phyloP scores from a whole-genome alignment of 768 basidiomycete species.

The Boletus sp. region DNA sequence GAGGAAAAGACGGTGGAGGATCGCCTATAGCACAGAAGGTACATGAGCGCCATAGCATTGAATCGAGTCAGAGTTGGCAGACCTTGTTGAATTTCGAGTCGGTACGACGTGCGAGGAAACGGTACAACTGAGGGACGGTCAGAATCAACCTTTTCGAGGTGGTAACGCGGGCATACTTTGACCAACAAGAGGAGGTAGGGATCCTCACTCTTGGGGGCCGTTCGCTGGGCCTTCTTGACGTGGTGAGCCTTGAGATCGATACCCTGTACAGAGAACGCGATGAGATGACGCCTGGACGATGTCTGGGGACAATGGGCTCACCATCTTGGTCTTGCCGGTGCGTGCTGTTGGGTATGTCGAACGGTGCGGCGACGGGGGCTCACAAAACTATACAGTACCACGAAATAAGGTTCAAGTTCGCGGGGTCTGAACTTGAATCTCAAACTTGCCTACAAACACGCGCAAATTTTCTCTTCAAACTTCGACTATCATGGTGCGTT shows the following conservation, averaged over 20 bases:
- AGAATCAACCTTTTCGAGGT: slow-evolving; percentile 7
- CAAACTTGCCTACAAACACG: slow-evolving; percentile 39
- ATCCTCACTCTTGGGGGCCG: slow-evolving; percentile 98
- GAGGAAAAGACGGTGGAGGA: slow-evolving; percentile 96
- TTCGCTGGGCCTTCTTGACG: slow-evolving; percentile 96
- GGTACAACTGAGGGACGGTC: slow-evolving; percentile 72
- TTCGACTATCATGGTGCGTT: slow-evolving; percentile 69
- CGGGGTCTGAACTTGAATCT: slow-evolving; percentile 30
- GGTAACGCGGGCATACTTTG: slow-evolving; percentile 59
- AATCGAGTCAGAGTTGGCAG: slow-evolving; percentile 7
- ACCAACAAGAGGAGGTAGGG: slow-evolving; percentile 97
- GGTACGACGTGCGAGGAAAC: slow-evolving; percentile 97
- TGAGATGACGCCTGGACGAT: slow-evolving; percentile 23
- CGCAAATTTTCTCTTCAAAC: slow-evolving; percentile 43
- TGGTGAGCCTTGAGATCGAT: slow-evolving; percentile 96
- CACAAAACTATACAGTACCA: slow-evolving; percentile 64
- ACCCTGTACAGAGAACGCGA: slow-evolving; percentile 53
- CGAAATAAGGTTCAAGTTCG: slow-evolving; percentile 36
- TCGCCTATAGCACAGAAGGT: slow-evolving; percentile 48
- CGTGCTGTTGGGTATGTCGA: slow-evolving; percentile 49
- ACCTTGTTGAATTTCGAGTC: slow-evolving; percentile 97
- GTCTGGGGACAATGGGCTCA: slow-evolving; percentile 55
- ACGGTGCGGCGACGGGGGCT: slow-evolving; percentile 43
- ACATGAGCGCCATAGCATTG: slow-evolving; percentile 17
- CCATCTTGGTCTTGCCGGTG: slow-evolving; percentile 75